Base-by-base conservation (phyloP, 768 basidiomycete species). In the Auriscalpium microsporum region DNA sequence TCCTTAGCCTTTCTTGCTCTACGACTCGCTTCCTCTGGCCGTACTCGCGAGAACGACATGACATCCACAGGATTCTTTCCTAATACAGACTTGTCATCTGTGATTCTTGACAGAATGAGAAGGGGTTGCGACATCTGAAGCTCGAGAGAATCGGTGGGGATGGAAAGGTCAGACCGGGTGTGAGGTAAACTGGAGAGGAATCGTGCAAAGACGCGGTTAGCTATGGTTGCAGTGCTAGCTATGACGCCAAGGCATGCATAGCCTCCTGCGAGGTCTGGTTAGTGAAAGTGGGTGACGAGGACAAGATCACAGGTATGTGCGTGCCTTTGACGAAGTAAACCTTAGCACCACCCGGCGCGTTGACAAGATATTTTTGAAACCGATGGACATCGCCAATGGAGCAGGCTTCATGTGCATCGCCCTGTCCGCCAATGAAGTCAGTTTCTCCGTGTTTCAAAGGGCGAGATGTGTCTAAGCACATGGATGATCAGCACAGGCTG, bases 131-230 rank as follows among this genome's bases (percentile, higher is more conserved):
- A n/a, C 34, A 60, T 33, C 10, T 44, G 48, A 2, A 11, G 13
- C 2, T 50, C 10, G 1, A 50, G 36, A 11, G 48, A 16, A 7
- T 46, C 46, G 8, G 19, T 33, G 16, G 53, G 45, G 8, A 56
- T 34, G 9, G 16, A 19, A 6, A 54, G 38, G 16, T 60, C 53
- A 3, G 58, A 55, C 13, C 50, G 52, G n/a, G 34, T 36, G 42
- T 48, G 48, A 13, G 64, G 58, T 10, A 56, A 57, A 4, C 56
- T 50, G 10, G 55, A 37, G 17, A 65, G 59, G 55, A 65, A 65
- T 16, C 52, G 53, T 10, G 57, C 55, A 45, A 62, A 64, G 8
- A 65, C 64, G 4, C 64, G 61, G 47, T 65, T 62, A 34, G 63
- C 50, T 47, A 65, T 60, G 2, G 64, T 59, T 7, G 64, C 61